phyloP scores from a whole-genome alignment of 2,329 filamentous ascomycete genomes.

The Trichoderma sp. region DNA sequence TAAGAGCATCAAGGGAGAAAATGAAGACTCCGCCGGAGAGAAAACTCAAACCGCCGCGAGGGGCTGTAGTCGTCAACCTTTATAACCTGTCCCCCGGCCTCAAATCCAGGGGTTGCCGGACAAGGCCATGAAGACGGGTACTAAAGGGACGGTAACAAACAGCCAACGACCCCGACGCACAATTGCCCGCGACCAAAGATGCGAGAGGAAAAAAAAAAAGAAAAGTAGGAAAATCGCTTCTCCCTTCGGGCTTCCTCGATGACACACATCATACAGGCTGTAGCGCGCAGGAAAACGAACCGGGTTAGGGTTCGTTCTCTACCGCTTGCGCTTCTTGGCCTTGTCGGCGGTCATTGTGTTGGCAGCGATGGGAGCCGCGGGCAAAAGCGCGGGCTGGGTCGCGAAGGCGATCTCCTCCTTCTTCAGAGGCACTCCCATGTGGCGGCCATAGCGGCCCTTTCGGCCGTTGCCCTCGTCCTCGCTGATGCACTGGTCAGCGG shows the following conservation, averaged over 20 bases:
- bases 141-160: slow-evolving; percentile 21
- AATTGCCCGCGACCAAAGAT: background rate
- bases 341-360: slow-evolving; percentile 49
- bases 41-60: slow-evolving; percentile 23
- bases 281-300: slow-evolving; percentile 4
- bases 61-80: background rate
- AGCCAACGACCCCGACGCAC: slow-evolving; percentile 8
- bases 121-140: background rate
- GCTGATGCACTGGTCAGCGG: slow-evolving; percentile 90
- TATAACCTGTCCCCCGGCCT: background rate
- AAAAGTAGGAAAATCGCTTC: background rate
- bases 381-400: slow-evolving; percentile 46
- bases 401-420: slow-evolving; percentile 53
- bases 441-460: slow-evolving; percentile 84
- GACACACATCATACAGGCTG: slow-evolving; percentile 21
- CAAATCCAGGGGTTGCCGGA: background rate
- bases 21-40: slow-evolving; percentile 22
- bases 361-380: slow-evolving; percentile 48
- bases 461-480: slow-evolving; percentile 97
- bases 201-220: background rate
- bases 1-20: slow-evolving; percentile 28
- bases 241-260: background rate
- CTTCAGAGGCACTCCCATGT: slow-evolving; percentile 68
- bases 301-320: slow-evolving; percentile 31
- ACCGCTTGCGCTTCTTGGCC: slow-evolving; percentile 65